Evolutionary conservation across 1,284 basidiomycete genomes (phyloP), one percentile per base, ranked within the genome.

Genomic region (Cystobasidiaceae sp.): DNA sequence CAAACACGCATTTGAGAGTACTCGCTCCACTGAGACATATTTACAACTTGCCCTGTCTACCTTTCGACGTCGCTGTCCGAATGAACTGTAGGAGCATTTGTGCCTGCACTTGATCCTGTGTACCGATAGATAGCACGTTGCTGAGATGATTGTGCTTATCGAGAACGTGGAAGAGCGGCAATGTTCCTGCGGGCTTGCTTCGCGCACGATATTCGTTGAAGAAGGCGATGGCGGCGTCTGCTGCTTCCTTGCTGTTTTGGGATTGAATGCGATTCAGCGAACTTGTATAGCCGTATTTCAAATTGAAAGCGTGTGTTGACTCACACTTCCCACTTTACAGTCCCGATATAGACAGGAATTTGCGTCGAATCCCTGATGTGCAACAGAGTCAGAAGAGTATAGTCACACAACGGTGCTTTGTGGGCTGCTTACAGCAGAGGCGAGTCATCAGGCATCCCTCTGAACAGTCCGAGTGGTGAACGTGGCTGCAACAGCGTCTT

Each of bases 41-140:
- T n/a, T 11, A 39, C 37, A 11, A 39, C 37, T 11, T 11, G 11
- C n/a, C n/a, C 37, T 39, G 37, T n/a, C 11, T n/a, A 39, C 37
- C 11, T 11, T n/a, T 39, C 37, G 37, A 11, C 37, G 11, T 39
- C 11, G 37, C 37, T 39, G n/a, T 39, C 11, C 37, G 37, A 39
- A 39, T 39, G n/a, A 49, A 19, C 21, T 49, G 46, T 23, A 49
- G 25, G 11, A 27, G 9, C 25, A 19, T n/a, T 27, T 21, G 25
- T 21, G 46, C 66, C 28, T 67, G 66, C 50, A 23, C 49, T 19
- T 57, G 37, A 46, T 67, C 66, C 46, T 67, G 48, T 15, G 66
- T 67, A 5, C 66, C 66, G 30, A 67, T 67, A 4, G 63, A 66
- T 5, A 67, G 51, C 39, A 67, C 55, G 44, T 67, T 67, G 61